phyloP scores from a whole-genome alignment of 2,329 filamentous ascomycete genomes.

The Venturia asperata region DNA sequence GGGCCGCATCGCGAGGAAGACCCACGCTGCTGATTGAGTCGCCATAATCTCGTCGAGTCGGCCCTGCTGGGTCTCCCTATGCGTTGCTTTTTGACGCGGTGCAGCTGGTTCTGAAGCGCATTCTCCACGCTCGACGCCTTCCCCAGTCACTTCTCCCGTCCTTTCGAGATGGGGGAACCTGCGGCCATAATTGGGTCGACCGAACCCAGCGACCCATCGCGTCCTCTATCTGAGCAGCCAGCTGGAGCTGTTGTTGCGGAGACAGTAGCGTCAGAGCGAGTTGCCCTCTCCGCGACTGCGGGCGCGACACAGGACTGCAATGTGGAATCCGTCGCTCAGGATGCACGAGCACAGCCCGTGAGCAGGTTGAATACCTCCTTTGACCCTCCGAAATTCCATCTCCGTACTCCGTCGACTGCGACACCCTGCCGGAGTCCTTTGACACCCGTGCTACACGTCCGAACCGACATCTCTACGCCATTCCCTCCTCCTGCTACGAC shows the following conservation, averaged over 20 bases:
- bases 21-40: neutral
- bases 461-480: slow-evolving; percentile 26
- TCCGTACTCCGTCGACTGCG: slow-evolving; percentile 15
- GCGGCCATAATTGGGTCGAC: neutral
- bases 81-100: neutral
- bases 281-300: neutral
- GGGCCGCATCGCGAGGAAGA: neutral
- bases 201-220: neutral
- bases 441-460: slow-evolving; percentile 27
- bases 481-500: slow-evolving; percentile 16
- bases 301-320: neutral
- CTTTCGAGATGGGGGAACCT: slow-evolving; percentile 9
- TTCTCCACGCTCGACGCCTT: neutral
- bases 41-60: neutral
- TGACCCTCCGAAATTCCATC: slow-evolving; percentile 8
- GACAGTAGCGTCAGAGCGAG: neutral
- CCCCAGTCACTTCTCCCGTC: slow-evolving; percentile 7
- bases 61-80: neutral
- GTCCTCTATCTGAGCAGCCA: neutral
- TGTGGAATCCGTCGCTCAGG: slow-evolving; percentile 1
- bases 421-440: slow-evolving; percentile 27
- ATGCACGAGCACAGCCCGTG: slow-evolving; percentile 1
- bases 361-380: slow-evolving; percentile 5
- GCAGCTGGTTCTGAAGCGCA: neutral
- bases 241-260: neutral